Evolutionary conservation across 192 early-diverging fungal genomes (phyloP).

Genomic region (Coemansia sp.): DNA sequence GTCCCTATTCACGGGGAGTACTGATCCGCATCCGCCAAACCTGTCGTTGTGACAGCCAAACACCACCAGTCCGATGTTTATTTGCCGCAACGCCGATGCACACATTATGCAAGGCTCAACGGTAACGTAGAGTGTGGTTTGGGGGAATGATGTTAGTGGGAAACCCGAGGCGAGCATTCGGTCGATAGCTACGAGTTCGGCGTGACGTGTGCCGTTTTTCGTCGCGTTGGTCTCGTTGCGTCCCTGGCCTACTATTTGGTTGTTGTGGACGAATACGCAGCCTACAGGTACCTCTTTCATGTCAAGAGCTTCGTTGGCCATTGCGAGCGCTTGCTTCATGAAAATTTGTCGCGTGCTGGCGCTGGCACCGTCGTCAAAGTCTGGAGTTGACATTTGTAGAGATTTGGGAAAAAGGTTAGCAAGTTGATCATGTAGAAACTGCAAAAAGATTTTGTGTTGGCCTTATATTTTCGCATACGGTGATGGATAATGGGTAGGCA

Average conservation of each 20-base stretch:
- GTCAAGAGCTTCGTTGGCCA: constrained; percentile 84
- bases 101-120: constrained; percentile 99
- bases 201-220: constrained; percentile 90
- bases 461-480: no score
- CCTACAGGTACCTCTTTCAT: constrained; percentile 94
- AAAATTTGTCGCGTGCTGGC: constrained; percentile 7
- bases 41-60: constrained; percentile 94
- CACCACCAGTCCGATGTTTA: constrained; percentile 81
- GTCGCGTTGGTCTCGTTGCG: constrained; percentile 89
- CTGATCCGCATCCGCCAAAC: constrained; percentile 97
- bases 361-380: neutral
- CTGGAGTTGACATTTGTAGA: neutral
- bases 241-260: constrained; percentile 74
- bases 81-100: constrained; percentile 84
- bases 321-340: constrained; percentile 38
- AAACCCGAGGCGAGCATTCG: constrained; percentile 60
- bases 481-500: no score
- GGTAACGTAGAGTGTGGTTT: constrained; percentile 88
- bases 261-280: constrained; percentile 84
- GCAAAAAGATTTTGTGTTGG: no score
- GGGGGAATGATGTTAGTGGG: constrained; percentile 49
- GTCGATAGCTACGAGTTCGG: constrained; percentile 94
- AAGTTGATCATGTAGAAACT: no score
- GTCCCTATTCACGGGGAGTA: constrained; percentile 74
- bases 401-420: no score